phyloP scores from a whole-genome alignment of 164 flowering plant species.

The Annona cherimola region DNA sequence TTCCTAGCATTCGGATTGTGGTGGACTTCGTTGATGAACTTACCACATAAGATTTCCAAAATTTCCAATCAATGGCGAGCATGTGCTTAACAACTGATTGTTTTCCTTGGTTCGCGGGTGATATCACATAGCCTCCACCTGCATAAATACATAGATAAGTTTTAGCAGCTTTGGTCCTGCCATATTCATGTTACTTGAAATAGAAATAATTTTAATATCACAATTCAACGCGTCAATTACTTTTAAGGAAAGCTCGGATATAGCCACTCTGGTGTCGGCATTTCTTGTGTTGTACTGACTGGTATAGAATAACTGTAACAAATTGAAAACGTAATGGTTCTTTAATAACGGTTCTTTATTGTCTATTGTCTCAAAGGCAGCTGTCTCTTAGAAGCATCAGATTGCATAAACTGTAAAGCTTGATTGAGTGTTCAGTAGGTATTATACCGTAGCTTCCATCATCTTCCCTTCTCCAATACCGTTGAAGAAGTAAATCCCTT shows the following conservation, averaged over 20 bases:
- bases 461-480: conserved; percentile 96
- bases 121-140: conserved; percentile 93
- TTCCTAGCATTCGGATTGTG: conserved; percentile 73
- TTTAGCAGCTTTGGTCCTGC: background rate
- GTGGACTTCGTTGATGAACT: conserved; percentile 51
- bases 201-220: background rate
- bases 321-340: conserved; percentile 9
- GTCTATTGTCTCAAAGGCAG: background rate
- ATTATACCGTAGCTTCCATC: conserved; percentile 95
- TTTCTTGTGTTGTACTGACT: conserved; percentile 70
- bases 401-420: too few relatives aligned
- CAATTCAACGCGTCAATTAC: conserved; percentile 66
- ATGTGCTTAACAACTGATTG: conserved; percentile 83
- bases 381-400: background rate
- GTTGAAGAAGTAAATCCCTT: conserved; percentile 74
- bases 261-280: conserved; percentile 58
- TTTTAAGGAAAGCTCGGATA: conserved; percentile 91
- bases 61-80: conserved; percentile 95
- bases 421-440: background rate
- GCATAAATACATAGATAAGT: conserved; percentile 12
- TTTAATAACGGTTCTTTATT: background rate
- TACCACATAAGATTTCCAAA: conserved; percentile 61
- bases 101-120: conserved; percentile 68
- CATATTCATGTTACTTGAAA: background rate
- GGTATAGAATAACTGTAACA: conserved; percentile 77